These are phyloP conservation scores for Kentomonas sorsogonicus DNA, from an alignment of 208 protist species.

Conservation along the genomic window DNA sequence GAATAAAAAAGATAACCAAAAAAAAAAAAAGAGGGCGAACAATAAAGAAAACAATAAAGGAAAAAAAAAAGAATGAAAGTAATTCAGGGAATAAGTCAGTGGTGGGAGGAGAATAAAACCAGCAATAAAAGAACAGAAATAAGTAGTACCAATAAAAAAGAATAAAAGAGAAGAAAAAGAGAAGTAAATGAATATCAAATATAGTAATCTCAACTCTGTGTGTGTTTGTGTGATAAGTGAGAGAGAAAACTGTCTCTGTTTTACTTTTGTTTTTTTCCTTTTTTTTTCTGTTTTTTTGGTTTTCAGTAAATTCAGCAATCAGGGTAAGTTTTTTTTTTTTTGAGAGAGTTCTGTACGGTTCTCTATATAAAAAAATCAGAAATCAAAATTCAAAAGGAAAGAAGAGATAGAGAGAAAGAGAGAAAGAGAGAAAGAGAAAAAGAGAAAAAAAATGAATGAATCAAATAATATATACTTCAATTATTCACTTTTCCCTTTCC, in stretches of 20 bases:
- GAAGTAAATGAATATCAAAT: slow-evolving; percentile 3
- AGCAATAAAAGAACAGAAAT: background rate
- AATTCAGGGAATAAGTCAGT: too few relatives aligned
- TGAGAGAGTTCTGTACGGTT: background rate
- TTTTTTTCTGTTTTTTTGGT: slow-evolving; percentile 1
- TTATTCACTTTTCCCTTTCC: background rate
- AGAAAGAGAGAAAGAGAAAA: background rate
- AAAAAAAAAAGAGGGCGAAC: background rate
- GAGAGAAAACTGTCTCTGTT: background rate
- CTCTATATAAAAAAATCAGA: background rate
- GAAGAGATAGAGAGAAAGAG: slow-evolving; percentile 9
- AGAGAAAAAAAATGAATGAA: background rate
- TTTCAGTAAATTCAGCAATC: background rate
- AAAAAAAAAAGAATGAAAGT: slow-evolving; percentile 1
- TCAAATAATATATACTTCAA: background rate
- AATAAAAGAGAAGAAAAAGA: slow-evolving; percentile 5
- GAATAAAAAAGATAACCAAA: background rate
- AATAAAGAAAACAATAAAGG: background rate
- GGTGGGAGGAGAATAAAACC: background rate
- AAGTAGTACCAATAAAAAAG: background rate
- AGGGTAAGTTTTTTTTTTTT: slow-evolving; percentile 8
- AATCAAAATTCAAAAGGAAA: slow-evolving; percentile 4
- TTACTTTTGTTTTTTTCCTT: background rate
- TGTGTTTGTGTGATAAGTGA: background rate
- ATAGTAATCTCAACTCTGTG: slow-evolving; percentile 8